phyloP scores from a whole-genome alignment of 176 grass and related monocot species.

The Carex cristatella region DNA sequence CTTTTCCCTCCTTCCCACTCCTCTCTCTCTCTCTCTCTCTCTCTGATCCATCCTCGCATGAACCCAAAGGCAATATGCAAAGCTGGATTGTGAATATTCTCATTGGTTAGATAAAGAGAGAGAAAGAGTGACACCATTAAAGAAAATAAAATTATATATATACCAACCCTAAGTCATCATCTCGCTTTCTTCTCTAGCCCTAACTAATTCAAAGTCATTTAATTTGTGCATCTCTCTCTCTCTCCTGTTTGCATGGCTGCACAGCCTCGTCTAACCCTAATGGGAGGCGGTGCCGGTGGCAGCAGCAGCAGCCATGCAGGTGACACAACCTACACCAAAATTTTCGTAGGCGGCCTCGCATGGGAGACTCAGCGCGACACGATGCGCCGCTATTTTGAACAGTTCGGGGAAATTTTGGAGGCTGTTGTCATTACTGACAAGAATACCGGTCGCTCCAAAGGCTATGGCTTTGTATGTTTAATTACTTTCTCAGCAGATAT shows the following conservation, averaged over 20 bases:
- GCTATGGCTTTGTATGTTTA: constrained; percentile 51
- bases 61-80: neutral
- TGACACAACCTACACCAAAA: constrained; percentile 53
- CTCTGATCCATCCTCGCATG: neutral
- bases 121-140: constrained; percentile 9
- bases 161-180: constrained; percentile 12
- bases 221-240: neutral
- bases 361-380: constrained; percentile 51
- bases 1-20: constrained; percentile 16
- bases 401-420: constrained; percentile 50
- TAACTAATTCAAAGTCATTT: neutral
- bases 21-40: constrained; percentile 17
- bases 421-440: constrained; percentile 60
- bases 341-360: constrained; percentile 50
- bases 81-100: constrained; percentile 25
- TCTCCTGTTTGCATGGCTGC: neutral
- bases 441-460: constrained; percentile 56
- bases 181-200: constrained; percentile 15
- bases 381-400: constrained; percentile 44
- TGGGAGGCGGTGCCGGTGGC: constrained; percentile 8
- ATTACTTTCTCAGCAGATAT: neutral
- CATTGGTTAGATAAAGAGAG: constrained; percentile 7
- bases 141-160: constrained; percentile 16
- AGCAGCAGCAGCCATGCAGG: constrained; percentile 4
- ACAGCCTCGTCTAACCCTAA: neutral